Evolutionary conservation across 1,139 yeast species (phyloP).

Genomic region (Nakaseomyces nivariensis): DNA sequence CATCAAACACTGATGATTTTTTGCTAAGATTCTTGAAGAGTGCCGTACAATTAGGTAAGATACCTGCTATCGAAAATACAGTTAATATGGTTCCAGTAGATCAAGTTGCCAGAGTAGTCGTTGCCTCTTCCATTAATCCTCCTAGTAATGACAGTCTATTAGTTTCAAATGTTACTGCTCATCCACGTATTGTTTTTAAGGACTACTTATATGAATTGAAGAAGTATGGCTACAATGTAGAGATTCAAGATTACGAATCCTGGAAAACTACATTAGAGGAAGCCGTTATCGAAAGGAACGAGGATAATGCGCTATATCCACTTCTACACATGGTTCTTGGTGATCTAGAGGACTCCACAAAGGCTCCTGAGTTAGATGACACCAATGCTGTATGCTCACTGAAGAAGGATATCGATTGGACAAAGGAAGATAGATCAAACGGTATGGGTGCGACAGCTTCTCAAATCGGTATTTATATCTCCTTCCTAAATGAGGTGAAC

Average conservation of each 20-base stretch:
- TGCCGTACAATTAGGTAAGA: constrained; percentile 73
- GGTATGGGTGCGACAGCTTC: constrained; percentile 66
- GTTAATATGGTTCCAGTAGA: constrained; percentile 98
- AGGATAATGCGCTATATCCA: constrained; percentile 86
- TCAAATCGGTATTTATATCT: constrained; percentile 65
- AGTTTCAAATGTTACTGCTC: constrained; percentile 96
- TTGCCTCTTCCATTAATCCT: constrained; percentile 74
- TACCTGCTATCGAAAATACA: constrained; percentile 76
- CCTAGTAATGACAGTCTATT: constrained; percentile 43
- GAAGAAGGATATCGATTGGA: constrained; percentile 47
- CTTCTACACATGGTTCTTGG: constrained; percentile 88
- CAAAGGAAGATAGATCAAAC: constrained; percentile 52
- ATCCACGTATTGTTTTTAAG: constrained; percentile 77
- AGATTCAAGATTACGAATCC: constrained; percentile 52
- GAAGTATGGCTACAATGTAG: constrained; percentile 62
- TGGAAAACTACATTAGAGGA: constrained; percentile 76
- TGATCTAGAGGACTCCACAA: constrained; percentile 78
- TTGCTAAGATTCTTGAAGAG: constrained; percentile 90
- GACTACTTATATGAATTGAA: constrained; percentile 59
- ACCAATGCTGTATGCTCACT: constrained; percentile 61
- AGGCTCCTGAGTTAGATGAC: constrained; percentile 93
- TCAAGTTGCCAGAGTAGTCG: constrained; percentile 88
- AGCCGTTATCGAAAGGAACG: constrained; percentile 58
- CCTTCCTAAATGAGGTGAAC: constrained; percentile 71
- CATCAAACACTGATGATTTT: constrained; percentile 94